Evolutionary conservation across 352 stramenopile genomes (phyloP), one percentile per base, ranked within the genome.

Genomic region (Pythium myriotylum): DNA sequence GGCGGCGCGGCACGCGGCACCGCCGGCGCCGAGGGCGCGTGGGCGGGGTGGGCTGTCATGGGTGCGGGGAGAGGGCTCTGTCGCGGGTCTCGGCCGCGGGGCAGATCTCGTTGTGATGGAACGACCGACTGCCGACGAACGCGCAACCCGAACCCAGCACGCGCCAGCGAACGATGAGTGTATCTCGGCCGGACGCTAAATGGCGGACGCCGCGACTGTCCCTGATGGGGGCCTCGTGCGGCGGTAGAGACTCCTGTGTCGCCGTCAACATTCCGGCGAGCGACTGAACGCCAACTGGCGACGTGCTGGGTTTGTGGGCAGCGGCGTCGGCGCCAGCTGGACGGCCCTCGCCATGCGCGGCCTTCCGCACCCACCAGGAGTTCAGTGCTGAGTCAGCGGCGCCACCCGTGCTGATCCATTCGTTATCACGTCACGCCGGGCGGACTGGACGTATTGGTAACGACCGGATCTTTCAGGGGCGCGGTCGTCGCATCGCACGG

Each of bases 401-500:
- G 29, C 29, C 29, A 35, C 29, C 29, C 29, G 29, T 37, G 42
- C 33, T 53, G 46, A 53, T 39, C 23, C 50, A 57, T 33, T 57
- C 33, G 50, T 16, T 47, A n/a, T 57, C 35, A 47, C 48, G 48
- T 40, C 22, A 16, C 16, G 50, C 9, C 6, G 8, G 37, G 13
- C 17, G 13, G 42, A 47, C 50, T 35, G 50, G 24, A 57, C 35
- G 33, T 57, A 22, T 26, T 27, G 22, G 5, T 27, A 20, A 17
- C 24, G 45, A 35, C 50, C 47, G 50, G 50, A 46, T 57, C 33
- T 57, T 57, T 45, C 32, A 27, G 16, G 8, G 10, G 33, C 32
- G 35, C 17, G 13, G 50, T 57, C 33, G 50, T 57, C 20, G 50
- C 20, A 39, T 57, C 35, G 50, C 50, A 57, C 20, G 33, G 50